A percentile compares a stretch with the other conserved stretches of the same genome.
Conservation (phyloP, 2,329 filamentous ascomycete genomes). For the Fonsecaea multimorphosa region DNA sequence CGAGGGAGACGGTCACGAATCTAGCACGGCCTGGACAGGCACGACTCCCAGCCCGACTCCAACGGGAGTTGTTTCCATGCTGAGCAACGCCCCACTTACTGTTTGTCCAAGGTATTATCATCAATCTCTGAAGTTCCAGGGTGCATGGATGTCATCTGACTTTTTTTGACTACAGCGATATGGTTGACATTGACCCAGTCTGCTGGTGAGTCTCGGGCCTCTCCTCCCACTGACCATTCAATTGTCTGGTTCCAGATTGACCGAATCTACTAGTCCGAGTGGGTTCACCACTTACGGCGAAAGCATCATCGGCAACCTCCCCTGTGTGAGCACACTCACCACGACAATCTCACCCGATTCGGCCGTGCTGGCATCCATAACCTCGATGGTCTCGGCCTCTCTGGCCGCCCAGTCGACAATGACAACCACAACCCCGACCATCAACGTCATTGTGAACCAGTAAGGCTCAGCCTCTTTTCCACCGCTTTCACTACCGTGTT, state of each 20-base stretch:
- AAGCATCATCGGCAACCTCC: slow-evolving; percentile 30
- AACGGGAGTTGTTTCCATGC: slow-evolving; percentile 30
- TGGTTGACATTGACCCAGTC: slow-evolving; percentile 33
- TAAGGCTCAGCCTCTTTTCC: slow-evolving; percentile 7
- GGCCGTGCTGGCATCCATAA: slow-evolving; percentile 32
- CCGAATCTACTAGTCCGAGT: slow-evolving; percentile 16
- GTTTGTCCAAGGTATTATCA: slow-evolving; percentile 32
- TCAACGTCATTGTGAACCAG: slow-evolving; percentile 33
- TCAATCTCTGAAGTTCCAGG: neutral
- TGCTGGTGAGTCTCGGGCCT: slow-evolving; percentile 24
- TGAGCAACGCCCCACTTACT: slow-evolving; percentile 30
- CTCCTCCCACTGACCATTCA: neutral
- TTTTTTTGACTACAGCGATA: slow-evolving; percentile 23
- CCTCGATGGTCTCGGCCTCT: slow-evolving; percentile 27
- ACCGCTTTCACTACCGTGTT: neutral
- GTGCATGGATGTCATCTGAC: slow-evolving; percentile 4
- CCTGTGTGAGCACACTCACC: slow-evolving; percentile 29
- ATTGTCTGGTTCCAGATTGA: neutral
- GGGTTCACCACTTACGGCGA: slow-evolving; percentile 30
- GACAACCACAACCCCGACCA: slow-evolving; percentile 17
- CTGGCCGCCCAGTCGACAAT: slow-evolving; percentile 20
- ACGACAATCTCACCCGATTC: slow-evolving; percentile 24
- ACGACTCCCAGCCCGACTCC: slow-evolving; percentile 28
- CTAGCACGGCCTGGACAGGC: slow-evolving; percentile 23
- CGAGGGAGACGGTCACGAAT: neutral